phyloP scores from a whole-genome alignment of 768 basidiomycete species.

The Boletus vinaceobasis region DNA sequence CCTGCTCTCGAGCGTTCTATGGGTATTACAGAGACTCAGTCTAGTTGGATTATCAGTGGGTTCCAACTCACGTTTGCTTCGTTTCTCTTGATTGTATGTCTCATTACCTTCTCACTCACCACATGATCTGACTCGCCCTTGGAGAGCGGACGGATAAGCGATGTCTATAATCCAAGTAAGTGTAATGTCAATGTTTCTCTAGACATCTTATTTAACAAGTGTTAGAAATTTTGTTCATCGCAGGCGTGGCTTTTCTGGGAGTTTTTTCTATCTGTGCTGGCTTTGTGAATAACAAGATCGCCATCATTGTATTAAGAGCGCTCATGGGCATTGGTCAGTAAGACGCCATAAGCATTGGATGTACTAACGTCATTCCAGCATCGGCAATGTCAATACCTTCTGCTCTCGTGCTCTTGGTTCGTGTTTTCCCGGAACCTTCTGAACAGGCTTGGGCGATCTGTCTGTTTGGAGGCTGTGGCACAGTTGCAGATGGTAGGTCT shows the following conservation, averaged over 20 bases:
- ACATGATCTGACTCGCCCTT: conserved; percentile 9
- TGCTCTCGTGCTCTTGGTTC: conserved; percentile 47
- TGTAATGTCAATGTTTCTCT: conserved; percentile 10
- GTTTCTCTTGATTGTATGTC: conserved; percentile 28
- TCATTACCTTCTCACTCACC: not conserved
- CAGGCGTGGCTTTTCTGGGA: conserved; percentile 40
- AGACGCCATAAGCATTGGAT: not conserved
- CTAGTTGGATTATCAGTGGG: conserved; percentile 39
- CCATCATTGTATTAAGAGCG: conserved; percentile 49
- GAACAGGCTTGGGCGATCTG: conserved; percentile 48
- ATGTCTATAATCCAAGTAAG: conserved; percentile 33
- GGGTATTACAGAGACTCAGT: conserved; percentile 9
- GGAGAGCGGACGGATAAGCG: conserved; percentile 27
- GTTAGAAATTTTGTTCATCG: conserved; percentile 41
- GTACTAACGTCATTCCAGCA: conserved; percentile 25
- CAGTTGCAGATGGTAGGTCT: conserved; percentile 40
- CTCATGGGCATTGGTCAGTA: conserved; percentile 45
- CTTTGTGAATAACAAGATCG: conserved; percentile 44
- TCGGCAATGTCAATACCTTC: conserved; percentile 52
- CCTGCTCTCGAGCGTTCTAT: conserved; percentile 29
- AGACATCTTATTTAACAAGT: conserved; percentile 30
- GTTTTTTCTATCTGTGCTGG: conserved; percentile 44
- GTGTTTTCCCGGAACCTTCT: conserved; percentile 44
- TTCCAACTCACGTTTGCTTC: conserved; percentile 48
- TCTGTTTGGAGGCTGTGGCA: conserved; percentile 45